Conservation (phyloP, 2,329 filamentous ascomycete species). For the Rhytidhysteron rufulum region DNA sequence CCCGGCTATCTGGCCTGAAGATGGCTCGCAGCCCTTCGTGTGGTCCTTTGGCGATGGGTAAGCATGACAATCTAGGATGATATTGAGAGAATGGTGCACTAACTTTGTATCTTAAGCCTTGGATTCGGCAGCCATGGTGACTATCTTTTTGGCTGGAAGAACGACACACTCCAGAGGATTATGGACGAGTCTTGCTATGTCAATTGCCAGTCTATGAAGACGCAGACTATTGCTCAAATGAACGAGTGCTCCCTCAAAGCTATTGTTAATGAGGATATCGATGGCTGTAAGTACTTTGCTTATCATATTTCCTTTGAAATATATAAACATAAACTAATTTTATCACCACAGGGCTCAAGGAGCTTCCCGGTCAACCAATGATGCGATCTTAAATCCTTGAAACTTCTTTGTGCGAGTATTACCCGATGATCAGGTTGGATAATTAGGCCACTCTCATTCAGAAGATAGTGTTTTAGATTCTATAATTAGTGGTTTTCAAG, state of each 20-base stretch:
- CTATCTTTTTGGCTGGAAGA: conserved; percentile 1
- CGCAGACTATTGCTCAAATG: neutral
- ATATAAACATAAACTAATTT: no score
- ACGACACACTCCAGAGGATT: neutral
- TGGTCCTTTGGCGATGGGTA: neutral
- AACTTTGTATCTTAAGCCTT: neutral
- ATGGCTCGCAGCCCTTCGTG: conserved; percentile 1
- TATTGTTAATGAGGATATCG: neutral
- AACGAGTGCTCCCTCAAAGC: neutral
- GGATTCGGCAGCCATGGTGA: neutral
- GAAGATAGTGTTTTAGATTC: no score
- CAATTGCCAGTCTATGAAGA: neutral
- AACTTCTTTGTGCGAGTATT: no score
- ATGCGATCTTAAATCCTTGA: no score
- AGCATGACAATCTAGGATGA: neutral
- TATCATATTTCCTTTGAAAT: no score
- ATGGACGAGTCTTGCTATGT: neutral
- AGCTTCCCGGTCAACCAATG: no score
- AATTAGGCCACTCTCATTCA: no score
- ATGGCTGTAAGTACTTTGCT: conserved; percentile 2
- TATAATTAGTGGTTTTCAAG: no score
- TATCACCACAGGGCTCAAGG: no score
- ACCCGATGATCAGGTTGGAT: no score
- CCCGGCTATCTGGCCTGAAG: neutral
- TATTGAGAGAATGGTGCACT: neutral